These are phyloP conservation scores for Tolypocladium endophyticum DNA, from an alignment of 2,329 filamentous ascomycete genomes.

Conservation along the genomic window DNA sequence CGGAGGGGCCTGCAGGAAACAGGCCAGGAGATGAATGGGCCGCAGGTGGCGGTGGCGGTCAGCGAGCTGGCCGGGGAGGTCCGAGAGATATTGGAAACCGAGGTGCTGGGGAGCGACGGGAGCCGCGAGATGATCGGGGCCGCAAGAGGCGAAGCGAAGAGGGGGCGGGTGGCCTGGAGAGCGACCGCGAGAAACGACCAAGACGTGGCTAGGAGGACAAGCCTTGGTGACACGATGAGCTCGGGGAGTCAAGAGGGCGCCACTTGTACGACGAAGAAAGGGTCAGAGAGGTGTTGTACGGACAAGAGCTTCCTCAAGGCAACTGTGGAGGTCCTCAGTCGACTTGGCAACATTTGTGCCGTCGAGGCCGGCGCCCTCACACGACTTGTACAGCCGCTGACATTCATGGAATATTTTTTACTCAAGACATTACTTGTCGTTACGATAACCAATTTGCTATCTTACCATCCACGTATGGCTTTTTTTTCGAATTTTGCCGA, in stretches of 20 bases:
- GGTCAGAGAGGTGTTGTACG: background rate
- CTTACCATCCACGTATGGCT: background rate
- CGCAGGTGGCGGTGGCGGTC: conserved; percentile 13
- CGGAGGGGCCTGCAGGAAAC: conserved; percentile 9
- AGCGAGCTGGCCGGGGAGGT: conserved; percentile 24
- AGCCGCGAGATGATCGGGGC: conserved; percentile 23
- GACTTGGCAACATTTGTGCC: background rate
- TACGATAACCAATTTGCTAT: background rate
- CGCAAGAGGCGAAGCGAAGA: conserved; percentile 37
- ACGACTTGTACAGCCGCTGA: background rate
- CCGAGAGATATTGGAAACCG: conserved; percentile 20
- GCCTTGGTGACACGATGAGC: background rate
- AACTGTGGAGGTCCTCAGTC: background rate
- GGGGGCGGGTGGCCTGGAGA: conserved; percentile 23
- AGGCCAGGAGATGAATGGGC: conserved; percentile 9
- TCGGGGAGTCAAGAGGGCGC: background rate
- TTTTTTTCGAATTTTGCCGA: background rate
- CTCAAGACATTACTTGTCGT: background rate
- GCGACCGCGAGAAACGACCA: conserved; percentile 43
- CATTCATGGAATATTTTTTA: background rate
- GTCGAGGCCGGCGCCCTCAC: background rate
- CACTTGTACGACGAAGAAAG: background rate
- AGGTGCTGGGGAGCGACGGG: conserved; percentile 21
- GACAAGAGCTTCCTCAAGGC: background rate
- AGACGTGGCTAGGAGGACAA: conserved; percentile 21